These are phyloP conservation scores for Huntiella abstrusa DNA, from an alignment of 2,329 filamentous ascomycete genomes.

Conservation along the genomic window DNA sequence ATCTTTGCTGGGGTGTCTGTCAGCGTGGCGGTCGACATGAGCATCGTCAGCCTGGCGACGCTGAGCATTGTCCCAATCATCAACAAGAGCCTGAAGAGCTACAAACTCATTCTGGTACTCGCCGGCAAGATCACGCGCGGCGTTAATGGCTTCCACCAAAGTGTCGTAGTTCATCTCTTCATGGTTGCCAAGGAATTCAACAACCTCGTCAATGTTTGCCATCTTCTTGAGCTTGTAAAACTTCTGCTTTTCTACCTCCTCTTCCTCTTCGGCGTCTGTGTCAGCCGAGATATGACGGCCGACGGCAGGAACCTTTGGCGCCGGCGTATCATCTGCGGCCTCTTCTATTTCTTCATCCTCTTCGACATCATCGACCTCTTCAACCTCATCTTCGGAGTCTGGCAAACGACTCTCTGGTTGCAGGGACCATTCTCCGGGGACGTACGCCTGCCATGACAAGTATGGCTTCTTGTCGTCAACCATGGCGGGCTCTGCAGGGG, in stretches of 20 bases:
- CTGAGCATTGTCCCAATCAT: constrained; percentile 38
- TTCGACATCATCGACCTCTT: constrained; percentile 15
- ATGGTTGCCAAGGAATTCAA: constrained; percentile 24
- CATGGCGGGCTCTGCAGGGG: neutral
- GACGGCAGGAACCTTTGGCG: neutral
- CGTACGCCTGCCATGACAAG: constrained; percentile 23
- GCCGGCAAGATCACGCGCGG: constrained; percentile 26
- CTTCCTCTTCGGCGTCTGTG: constrained; percentile 12
- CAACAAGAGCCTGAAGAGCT: constrained; percentile 29
- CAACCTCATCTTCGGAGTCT: constrained; percentile 13
- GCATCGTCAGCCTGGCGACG: constrained; percentile 27
- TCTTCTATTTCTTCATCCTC: constrained; percentile 16
- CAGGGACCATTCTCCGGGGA: constrained; percentile 21
- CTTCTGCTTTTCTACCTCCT: constrained; percentile 1
- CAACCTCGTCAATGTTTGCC: constrained; percentile 6
- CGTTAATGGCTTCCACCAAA: constrained; percentile 25
- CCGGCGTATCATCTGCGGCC: constrained; percentile 13
- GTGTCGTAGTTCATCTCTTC: constrained; percentile 29
- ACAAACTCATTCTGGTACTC: constrained; percentile 36
- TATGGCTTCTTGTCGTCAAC: constrained; percentile 15
- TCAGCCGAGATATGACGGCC: constrained; percentile 12
- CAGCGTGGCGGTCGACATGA: constrained; percentile 22
- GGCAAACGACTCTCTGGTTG: constrained; percentile 20
- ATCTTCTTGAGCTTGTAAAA: constrained; percentile 7
- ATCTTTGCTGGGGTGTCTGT: constrained; percentile 7